These are phyloP conservation scores for Trichosporon faecale DNA, from an alignment of 1,284 basidiomycete species.

Conservation along the genomic window DNA sequence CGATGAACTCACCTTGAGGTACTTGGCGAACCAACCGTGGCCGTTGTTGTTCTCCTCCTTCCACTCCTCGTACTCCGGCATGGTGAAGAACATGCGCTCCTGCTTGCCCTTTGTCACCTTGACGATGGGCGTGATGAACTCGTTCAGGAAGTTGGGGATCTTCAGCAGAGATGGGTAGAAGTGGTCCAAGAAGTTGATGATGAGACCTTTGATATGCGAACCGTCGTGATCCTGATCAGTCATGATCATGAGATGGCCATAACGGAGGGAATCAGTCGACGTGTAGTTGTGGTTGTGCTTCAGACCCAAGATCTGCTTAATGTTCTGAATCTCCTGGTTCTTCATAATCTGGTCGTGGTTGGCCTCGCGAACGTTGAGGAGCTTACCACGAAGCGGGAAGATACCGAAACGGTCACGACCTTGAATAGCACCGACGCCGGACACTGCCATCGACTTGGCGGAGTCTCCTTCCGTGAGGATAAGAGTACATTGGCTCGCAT, in stretches of 20 bases:
- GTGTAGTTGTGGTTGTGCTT: conserved; percentile 90
- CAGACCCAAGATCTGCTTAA: conserved; percentile 97
- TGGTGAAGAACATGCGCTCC: conserved; percentile 88
- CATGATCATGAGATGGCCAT: conserved; percentile 99
- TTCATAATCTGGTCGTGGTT: conserved; percentile 95
- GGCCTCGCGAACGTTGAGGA: conserved; percentile 96
- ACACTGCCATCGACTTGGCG: conserved; percentile 92
- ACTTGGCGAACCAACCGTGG: conserved; percentile 86
- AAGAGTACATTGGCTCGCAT: conserved; percentile 81
- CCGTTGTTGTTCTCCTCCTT: conserved; percentile 73
- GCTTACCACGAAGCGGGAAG: conserved; percentile 94
- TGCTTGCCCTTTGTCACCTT: conserved; percentile 81
- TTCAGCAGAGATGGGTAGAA: conserved; percentile 94
- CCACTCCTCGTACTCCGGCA: conserved; percentile 97
- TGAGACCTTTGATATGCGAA: conserved; percentile 97
- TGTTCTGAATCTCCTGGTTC: conserved; percentile 94
- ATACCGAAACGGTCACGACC: conserved; percentile 97
- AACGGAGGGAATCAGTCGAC: conserved; percentile 70
- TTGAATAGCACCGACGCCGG: conserved; percentile 81
- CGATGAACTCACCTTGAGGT: conserved; percentile 74
- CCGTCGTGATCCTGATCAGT: conserved; percentile 99
- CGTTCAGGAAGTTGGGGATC: conserved; percentile 88
- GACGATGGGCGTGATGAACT: conserved; percentile 98
- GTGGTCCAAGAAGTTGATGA: conserved; percentile 97
- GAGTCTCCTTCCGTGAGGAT: conserved; percentile 99